These are phyloP conservation scores for Metschnikowia aberdeeniae DNA, from an alignment of 805 yeast species.

Conservation along the genomic window DNA sequence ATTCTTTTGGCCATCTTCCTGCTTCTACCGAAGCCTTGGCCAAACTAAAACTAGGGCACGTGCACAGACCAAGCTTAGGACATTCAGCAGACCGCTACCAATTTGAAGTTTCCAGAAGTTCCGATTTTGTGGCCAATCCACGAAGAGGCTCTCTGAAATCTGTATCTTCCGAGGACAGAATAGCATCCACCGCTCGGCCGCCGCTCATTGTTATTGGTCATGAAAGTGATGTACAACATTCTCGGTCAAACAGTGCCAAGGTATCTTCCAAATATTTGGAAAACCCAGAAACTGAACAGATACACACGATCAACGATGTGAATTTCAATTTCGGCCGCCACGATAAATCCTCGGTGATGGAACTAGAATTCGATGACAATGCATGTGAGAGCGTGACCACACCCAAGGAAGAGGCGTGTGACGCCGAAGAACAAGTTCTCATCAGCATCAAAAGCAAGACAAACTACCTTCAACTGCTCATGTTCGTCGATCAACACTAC, in stretches of 20 bases:
- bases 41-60: conserved; percentile 1
- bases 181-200: neutral
- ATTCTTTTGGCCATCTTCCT: neutral
- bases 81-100: neutral
- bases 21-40: neutral
- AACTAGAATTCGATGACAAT: conserved; percentile 4
- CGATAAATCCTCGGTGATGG: conserved; percentile 3
- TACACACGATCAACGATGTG: neutral
- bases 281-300: neutral
- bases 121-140: neutral
- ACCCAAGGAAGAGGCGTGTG: neutral
- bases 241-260: neutral
- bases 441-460: neutral
- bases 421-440: neutral
- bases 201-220: conserved; percentile 2
- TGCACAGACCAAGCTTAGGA: neutral
- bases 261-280: neutral
- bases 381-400: neutral
- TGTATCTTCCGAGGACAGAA: conserved; percentile 1
- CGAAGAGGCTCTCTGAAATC: neutral
- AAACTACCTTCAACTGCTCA: conserved; percentile 1
- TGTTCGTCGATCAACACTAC: conserved; percentile 7
- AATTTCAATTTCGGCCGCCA: neutral
- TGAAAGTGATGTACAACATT: neutral
- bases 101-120: neutral